phyloP scores from a whole-genome alignment of 2,329 filamentous ascomycete genomes.

The Coleophoma eucalyptorum region DNA sequence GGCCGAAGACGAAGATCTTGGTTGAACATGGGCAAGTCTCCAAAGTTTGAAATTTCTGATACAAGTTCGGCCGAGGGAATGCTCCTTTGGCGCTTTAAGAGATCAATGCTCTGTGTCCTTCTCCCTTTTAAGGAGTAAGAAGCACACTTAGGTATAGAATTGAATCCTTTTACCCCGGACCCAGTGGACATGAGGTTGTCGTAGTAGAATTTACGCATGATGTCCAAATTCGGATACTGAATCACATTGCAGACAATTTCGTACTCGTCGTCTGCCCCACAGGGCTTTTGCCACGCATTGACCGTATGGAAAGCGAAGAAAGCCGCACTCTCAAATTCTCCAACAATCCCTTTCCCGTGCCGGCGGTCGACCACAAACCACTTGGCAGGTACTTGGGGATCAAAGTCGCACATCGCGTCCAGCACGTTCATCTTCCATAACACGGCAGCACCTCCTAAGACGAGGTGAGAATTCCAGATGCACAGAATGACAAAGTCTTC shows the following conservation, averaged over 20 bases:
- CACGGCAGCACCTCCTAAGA: slow-evolving; percentile 53
- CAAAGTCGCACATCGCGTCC: slow-evolving; percentile 63
- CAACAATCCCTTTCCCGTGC: slow-evolving; percentile 59
- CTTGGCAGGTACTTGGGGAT: slow-evolving; percentile 48
- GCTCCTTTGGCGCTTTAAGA: no score
- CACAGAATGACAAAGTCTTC: slow-evolving; percentile 69
- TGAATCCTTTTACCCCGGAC: no score
- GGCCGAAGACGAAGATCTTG: slow-evolving; percentile 43
- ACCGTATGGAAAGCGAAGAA: slow-evolving; percentile 79
- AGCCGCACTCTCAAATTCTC: slow-evolving; percentile 61
- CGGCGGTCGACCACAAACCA: slow-evolving; percentile 76
- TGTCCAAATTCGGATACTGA: slow-evolving; percentile 43
- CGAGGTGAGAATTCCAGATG: slow-evolving; percentile 63
- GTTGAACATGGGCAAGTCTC: slow-evolving; percentile 67
- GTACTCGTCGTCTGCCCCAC: slow-evolving; percentile 45
- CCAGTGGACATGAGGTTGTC: slow-evolving; percentile 59
- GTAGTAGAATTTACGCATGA: slow-evolving; percentile 67
- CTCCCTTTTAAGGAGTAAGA: no score
- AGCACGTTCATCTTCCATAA: slow-evolving; percentile 64
- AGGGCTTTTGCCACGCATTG: slow-evolving; percentile 68
- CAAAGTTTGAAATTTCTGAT: no score
- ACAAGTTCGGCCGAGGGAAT: no score
- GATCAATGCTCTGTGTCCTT: no score
- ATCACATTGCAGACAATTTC: slow-evolving; percentile 21
- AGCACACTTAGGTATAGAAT: slow-evolving; percentile 31